These are phyloP conservation scores for Prunus salicina DNA, from an alignment of 306 rosid species.

Conservation along the genomic window DNA sequence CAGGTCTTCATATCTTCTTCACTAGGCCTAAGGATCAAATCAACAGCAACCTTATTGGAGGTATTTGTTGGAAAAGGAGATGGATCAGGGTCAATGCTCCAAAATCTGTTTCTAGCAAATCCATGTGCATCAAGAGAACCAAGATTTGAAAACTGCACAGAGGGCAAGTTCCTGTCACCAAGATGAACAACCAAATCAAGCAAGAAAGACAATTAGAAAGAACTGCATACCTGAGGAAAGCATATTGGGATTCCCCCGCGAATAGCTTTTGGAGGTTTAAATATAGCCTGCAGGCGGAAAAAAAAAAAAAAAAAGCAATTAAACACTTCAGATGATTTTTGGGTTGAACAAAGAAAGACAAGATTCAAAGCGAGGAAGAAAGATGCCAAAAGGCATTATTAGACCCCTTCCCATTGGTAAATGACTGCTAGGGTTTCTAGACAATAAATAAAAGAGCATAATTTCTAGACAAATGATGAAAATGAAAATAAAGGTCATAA, in stretches of 20 bases:
- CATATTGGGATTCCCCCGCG: slow-evolving; percentile 98
- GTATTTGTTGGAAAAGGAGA: slow-evolving; percentile 70
- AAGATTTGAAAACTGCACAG: slow-evolving; percentile 63
- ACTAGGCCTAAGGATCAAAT: slow-evolving; percentile 76
- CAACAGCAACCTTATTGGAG: slow-evolving; percentile 60
- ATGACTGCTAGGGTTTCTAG: not conserved
- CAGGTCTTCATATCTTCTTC: slow-evolving; percentile 82
- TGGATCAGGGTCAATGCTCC: slow-evolving; percentile 65
- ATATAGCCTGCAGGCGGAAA: slow-evolving; percentile 64
- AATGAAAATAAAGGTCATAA: not conserved
- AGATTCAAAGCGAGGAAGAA: not conserved
- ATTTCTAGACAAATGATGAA: too few relatives aligned
- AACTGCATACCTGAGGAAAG: slow-evolving; percentile 87
- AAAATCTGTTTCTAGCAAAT: slow-evolving; percentile 77
- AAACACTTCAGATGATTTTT: not conserved
- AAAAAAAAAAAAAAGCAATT: slow-evolving; percentile 14
- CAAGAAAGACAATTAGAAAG: slow-evolving; percentile 18
- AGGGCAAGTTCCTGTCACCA: slow-evolving; percentile 26
- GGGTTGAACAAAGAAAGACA: not conserved
- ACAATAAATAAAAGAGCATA: too few relatives aligned
- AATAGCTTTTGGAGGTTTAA: slow-evolving; percentile 82
- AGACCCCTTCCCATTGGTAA: not conserved
- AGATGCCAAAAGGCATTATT: not conserved
- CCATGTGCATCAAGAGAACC: slow-evolving; percentile 82
- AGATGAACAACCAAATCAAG: slow-evolving; percentile 25